A percentile compares a stretch with the other conserved stretches of the same genome.
phyloP scores from a whole-genome alignment of 1,139 yeast species.

The Taphrina sp. region DNA sequence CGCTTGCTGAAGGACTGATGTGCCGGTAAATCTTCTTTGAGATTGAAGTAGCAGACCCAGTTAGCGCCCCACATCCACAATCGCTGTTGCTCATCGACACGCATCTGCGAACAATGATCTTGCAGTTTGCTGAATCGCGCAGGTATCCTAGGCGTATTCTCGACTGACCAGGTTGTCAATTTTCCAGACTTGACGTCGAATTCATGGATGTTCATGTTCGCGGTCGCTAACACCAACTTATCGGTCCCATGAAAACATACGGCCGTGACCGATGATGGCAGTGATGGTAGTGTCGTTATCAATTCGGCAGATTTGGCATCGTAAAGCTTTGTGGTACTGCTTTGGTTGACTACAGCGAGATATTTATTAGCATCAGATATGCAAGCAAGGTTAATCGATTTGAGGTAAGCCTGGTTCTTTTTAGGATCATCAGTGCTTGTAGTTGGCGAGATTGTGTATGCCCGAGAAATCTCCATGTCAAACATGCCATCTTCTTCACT shows the following conservation, averaged over 20 bases:
- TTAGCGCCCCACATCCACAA: slow-evolving; percentile 85
- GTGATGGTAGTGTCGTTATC: slow-evolving; percentile 47
- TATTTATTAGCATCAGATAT: slow-evolving; percentile 50
- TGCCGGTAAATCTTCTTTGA: slow-evolving; percentile 57
- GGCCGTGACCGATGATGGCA: slow-evolving; percentile 63
- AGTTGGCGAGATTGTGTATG: slow-evolving; percentile 35
- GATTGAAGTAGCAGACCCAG: slow-evolving; percentile 77
- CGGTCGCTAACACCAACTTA: slow-evolving; percentile 54
- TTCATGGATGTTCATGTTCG: slow-evolving; percentile 74
- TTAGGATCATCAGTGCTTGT: slow-evolving; percentile 4
- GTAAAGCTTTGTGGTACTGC: slow-evolving; percentile 65
- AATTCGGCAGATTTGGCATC: slow-evolving; percentile 40
- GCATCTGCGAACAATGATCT: slow-evolving; percentile 75
- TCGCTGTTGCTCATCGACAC: slow-evolving; percentile 45
- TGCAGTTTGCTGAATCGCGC: slow-evolving; percentile 57
- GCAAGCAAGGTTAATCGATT: slow-evolving; percentile 55
- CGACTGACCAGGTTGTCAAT: slow-evolving; percentile 75
- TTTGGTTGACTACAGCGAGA: slow-evolving; percentile 59
- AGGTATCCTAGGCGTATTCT: slow-evolving; percentile 74
- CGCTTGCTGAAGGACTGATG: background rate
- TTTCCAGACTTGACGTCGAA: slow-evolving; percentile 48
- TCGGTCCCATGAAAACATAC: slow-evolving; percentile 52
- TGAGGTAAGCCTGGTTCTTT: slow-evolving; percentile 37
- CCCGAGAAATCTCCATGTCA: slow-evolving; percentile 41
- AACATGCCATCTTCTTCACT: slow-evolving; percentile 50